A percentile compares a stretch with the other conserved stretches of the same genome.
Evolutionary conservation across 345 rosid genomes (phyloP).

Genomic region (Syzygium oleosum): DNA sequence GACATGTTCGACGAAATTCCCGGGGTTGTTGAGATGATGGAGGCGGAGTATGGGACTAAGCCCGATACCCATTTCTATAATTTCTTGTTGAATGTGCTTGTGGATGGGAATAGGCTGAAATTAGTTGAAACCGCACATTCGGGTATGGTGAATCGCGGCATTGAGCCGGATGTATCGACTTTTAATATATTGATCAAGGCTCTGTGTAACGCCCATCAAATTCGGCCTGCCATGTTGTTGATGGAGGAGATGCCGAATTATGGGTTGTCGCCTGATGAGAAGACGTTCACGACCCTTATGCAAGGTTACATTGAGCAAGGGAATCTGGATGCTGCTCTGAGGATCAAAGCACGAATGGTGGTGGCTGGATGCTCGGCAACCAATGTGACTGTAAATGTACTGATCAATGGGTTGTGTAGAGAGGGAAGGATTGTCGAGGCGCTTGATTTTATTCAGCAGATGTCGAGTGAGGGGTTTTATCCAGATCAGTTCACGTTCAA

Average conservation of each 20-base stretch:
- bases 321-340: slow-evolving; percentile 63
- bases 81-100: slow-evolving; percentile 68
- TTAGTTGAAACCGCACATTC: slow-evolving; percentile 61
- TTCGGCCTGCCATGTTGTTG: slow-evolving; percentile 76
- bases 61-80: slow-evolving; percentile 62
- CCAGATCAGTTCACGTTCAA: slow-evolving; percentile 81
- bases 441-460: slow-evolving; percentile 51
- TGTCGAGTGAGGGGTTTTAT: slow-evolving; percentile 54
- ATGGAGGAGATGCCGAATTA: slow-evolving; percentile 80
- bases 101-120: slow-evolving; percentile 65
- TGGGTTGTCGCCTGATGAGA: slow-evolving; percentile 71
- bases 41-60: slow-evolving; percentile 37
- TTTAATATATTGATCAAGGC: slow-evolving; percentile 81
- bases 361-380: slow-evolving; percentile 41
- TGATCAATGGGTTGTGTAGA: slow-evolving; percentile 82
- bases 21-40: slow-evolving; percentile 42
- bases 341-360: slow-evolving; percentile 57
- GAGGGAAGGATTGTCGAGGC: slow-evolving; percentile 69
- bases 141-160: slow-evolving; percentile 45
- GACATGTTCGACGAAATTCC: slow-evolving; percentile 53
- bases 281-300: slow-evolving; percentile 78
- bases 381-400: slow-evolving; percentile 66
- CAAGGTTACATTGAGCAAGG: slow-evolving; percentile 86
- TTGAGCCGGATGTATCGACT: slow-evolving; percentile 73
- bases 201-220: slow-evolving; percentile 77